Evolutionary conservation across 2,329 filamentous ascomycete species (phyloP).

Genomic region (Aciculosporium take): DNA sequence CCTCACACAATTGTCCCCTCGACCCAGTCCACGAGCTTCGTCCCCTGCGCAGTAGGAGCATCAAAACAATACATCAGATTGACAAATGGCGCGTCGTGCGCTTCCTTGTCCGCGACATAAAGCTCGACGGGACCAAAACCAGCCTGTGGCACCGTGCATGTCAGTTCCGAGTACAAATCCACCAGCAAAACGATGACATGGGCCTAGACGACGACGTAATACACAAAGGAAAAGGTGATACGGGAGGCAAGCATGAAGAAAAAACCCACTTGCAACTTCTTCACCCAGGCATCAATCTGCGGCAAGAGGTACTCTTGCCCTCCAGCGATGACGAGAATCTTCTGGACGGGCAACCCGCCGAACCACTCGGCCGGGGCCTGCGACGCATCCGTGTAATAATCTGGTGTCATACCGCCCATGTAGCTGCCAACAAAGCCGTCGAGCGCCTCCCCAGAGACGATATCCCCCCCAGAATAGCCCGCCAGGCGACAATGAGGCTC

Average conservation of each 20-base stretch:
- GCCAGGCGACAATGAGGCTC: neutral
- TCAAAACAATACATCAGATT: slow-evolving; percentile 8
- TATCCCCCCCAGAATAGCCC: slow-evolving; percentile 7
- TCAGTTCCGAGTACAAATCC: neutral
- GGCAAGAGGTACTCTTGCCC: slow-evolving; percentile 10
- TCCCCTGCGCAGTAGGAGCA: slow-evolving; percentile 10
- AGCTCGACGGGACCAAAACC: slow-evolving; percentile 8
- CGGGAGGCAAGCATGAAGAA: neutral
- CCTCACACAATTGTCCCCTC: slow-evolving; percentile 3
- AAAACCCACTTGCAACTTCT: slow-evolving; percentile 9
- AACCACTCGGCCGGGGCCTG: slow-evolving; percentile 10
- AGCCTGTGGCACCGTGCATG: neutral
- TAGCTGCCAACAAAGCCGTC: slow-evolving; percentile 5
- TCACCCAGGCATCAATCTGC: slow-evolving; percentile 6
- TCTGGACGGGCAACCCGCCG: slow-evolving; percentile 6
- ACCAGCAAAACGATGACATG: neutral
- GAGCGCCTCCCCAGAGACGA: slow-evolving; percentile 4
- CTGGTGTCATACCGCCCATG: slow-evolving; percentile 6
- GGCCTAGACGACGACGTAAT: too few relatives aligned
- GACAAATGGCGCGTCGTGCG: slow-evolving; percentile 10
- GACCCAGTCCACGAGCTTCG: slow-evolving; percentile 10
- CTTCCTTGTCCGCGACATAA: slow-evolving; percentile 8
- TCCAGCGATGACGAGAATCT: slow-evolving; percentile 8
- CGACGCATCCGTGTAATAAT: slow-evolving; percentile 10
- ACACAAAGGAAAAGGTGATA: neutral